phyloP scores from a whole-genome alignment of 108 stramenopile species.

The Aurantiochytrium sp. region DNA sequence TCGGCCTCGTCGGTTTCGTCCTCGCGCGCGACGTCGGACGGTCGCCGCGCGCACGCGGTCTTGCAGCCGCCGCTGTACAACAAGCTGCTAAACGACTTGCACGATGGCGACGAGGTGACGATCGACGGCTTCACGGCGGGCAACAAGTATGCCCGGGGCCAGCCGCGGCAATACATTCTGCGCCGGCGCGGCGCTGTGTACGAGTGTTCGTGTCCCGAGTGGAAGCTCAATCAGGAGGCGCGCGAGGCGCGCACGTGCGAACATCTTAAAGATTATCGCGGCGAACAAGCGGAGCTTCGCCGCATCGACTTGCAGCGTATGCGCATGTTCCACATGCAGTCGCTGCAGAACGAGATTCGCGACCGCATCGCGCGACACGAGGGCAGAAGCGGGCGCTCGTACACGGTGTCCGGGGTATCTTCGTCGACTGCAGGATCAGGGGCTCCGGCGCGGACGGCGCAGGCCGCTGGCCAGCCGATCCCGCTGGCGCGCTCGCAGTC shows the following conservation, averaged over 20 bases:
- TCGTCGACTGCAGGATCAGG: background rate
- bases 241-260: background rate
- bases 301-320: background rate
- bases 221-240: background rate
- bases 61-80: background rate
- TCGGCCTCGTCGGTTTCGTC: background rate
- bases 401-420: background rate
- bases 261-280: slow-evolving; percentile 5
- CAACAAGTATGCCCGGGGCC: slow-evolving; percentile 18
- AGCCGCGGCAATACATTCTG: background rate
- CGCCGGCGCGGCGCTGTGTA: background rate
- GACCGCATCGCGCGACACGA: background rate
- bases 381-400: background rate
- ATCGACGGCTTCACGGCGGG: slow-evolving; percentile 5
- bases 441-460: too few relatives aligned
- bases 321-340: background rate
- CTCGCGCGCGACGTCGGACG: too few relatives aligned
- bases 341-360: background rate
- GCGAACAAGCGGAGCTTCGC: background rate
- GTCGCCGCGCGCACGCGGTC: background rate
- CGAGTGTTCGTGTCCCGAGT: slow-evolving; percentile 1
- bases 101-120: background rate
- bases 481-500: background rate
- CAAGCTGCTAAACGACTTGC: background rate
- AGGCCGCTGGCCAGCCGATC: too few relatives aligned